Evolutionary conservation across 495 filamentous ascomycete species (phyloP).

Genomic region (Cercophora sp.): DNA sequence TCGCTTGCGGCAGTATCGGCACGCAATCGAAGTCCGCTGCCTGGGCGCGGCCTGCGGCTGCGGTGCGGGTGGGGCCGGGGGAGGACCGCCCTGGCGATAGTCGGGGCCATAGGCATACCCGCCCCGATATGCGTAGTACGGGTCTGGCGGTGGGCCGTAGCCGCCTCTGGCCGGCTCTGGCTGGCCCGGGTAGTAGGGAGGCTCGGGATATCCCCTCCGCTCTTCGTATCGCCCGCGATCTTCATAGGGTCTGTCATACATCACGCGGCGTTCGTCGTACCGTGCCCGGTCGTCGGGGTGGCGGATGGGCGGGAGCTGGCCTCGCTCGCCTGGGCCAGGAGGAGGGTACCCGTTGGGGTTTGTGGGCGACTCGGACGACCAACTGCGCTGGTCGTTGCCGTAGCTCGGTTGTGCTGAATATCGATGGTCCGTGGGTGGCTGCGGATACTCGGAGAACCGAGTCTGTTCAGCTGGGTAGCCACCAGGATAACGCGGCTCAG

Average conservation of each 20-base stretch:
- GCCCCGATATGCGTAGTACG: not conserved
- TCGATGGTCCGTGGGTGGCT: slow-evolving; percentile 8
- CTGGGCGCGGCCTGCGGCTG: slow-evolving; percentile 45
- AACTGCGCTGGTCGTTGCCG: slow-evolving; percentile 16
- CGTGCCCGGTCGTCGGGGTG: slow-evolving; percentile 9
- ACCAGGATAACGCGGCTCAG: no score
- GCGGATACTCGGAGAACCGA: no score
- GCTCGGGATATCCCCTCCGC: slow-evolving; percentile 17
- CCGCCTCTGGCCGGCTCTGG: slow-evolving; percentile 11
- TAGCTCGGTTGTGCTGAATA: slow-evolving; percentile 5
- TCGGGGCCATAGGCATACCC: slow-evolving; percentile 2
- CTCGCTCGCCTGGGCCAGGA: slow-evolving; percentile 13
- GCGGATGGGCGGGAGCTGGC: slow-evolving; percentile 13
- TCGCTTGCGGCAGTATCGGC: slow-evolving; percentile 47
- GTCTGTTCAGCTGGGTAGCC: not conserved
- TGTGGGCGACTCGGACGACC: slow-evolving; percentile 18
- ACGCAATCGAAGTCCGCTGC: slow-evolving; percentile 50
- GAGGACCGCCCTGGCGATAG: slow-evolving; percentile 19
- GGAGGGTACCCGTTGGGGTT: slow-evolving; percentile 21
- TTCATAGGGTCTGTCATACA: slow-evolving; percentile 5
- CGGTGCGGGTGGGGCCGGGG: slow-evolving; percentile 14
- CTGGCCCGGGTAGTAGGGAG: slow-evolving; percentile 20
- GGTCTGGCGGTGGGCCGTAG: no score
- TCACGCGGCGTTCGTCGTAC: slow-evolving; percentile 9
- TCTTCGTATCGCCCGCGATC: slow-evolving; percentile 19